Base-by-base conservation (phyloP, 768 basidiomycete species). In the Grammothele lineata region DNA sequence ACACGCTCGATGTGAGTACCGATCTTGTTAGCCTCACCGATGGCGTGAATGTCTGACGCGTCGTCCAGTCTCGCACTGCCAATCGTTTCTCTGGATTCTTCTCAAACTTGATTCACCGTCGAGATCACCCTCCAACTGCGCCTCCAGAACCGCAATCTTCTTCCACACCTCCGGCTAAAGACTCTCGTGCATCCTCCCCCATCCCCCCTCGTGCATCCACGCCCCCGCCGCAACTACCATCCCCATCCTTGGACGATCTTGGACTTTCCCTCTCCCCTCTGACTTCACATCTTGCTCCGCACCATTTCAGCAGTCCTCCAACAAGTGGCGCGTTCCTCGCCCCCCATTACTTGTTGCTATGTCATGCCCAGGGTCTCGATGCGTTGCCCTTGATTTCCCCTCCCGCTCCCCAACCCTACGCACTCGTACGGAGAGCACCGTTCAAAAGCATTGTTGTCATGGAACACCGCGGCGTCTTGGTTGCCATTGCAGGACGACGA, bases 361-460 rank as follows among this genome's bases (percentile, higher is more conserved):
- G 90, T 53, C 90, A 92, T 59, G 71, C 85, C 3, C 91, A 92
- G 64, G 90, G 90, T 34, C 69, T 92, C 26, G 90, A 92, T 63
- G 87, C 92, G 2, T 70, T 92, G n/a, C 87, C 90, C 2, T 70
- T 92, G 23, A 63, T 76, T 10, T 82, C 84, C 0, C 88, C 90
- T 0, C 90, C 88, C 2, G 73, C 80, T 12, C 73, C 75, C 6
- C 83, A 84, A 54, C 87, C 91, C 12, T 92, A 90, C 63, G 82
- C 90, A 9, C 74, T 92, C 22, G 83, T 92, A 19, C 80, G 90
- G 18, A 76, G 88, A 45, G 87, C 90, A 42, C 75, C 77, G 27
- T 92, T 92, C 66, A 92, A 90, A 60, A 81, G 77, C 46, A 83
- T 92, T n/a, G 86, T 92, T 1, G 85, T 92, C 12, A 92, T 92